phyloP scores from a whole-genome alignment of 176 grass and related monocot genomes.

The Eleusine indica region DNA sequence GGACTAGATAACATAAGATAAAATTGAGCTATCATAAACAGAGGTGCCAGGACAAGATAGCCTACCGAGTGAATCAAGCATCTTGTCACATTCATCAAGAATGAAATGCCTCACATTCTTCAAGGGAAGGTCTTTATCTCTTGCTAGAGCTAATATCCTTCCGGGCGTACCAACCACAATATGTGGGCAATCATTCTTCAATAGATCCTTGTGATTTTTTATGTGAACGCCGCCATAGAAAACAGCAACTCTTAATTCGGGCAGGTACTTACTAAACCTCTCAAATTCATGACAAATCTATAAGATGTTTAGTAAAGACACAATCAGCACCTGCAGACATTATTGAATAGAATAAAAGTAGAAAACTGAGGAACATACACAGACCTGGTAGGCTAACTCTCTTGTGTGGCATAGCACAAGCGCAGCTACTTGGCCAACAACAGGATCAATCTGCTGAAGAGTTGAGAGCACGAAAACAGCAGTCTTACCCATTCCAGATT shows the following conservation, averaged over 20 bases:
- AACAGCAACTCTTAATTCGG: slow-evolving; percentile 92
- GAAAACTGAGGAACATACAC: neutral
- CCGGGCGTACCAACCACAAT: slow-evolving; percentile 89
- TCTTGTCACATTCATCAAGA: slow-evolving; percentile 98
- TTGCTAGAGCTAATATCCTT: slow-evolving; percentile 68
- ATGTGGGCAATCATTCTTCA: slow-evolving; percentile 99
- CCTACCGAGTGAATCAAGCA: slow-evolving; percentile 97
- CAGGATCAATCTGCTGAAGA: slow-evolving; percentile 93
- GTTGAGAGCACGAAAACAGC: slow-evolving; percentile 96
- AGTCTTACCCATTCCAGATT: slow-evolving; percentile 98
- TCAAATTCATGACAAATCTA: slow-evolving; percentile 98
- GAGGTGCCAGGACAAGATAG: neutral
- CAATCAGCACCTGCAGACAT: neutral
- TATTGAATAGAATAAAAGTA: neutral
- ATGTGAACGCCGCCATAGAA: slow-evolving; percentile 99
- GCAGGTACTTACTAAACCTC: slow-evolving; percentile 92
- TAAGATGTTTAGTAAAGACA: neutral
- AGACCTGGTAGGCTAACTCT: slow-evolving; percentile 93
- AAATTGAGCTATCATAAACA: too few relatives aligned
- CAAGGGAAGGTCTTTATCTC: slow-evolving; percentile 91
- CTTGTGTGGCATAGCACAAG: slow-evolving; percentile 94
- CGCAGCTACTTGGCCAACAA: slow-evolving; percentile 83
- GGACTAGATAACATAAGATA: too few relatives aligned
- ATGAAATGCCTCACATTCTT: slow-evolving; percentile 99
- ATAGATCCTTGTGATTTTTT: slow-evolving; percentile 82